Conservation (phyloP, 352 stramenopile genomes). For the Phytophthora rubi region DNA sequence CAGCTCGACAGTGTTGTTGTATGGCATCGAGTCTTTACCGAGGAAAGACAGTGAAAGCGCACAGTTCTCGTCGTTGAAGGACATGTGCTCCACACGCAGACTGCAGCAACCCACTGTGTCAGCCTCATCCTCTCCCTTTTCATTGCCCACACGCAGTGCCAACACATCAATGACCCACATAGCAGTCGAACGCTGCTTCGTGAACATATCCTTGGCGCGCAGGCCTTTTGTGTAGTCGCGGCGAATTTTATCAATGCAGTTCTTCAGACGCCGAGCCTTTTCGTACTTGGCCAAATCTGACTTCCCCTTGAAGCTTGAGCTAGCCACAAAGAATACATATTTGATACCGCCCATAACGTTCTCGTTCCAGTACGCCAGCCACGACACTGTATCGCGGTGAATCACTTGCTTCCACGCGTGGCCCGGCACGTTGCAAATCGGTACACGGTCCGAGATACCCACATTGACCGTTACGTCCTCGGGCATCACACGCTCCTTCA, state of each 20-base stretch:
- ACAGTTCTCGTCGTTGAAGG: slow-evolving; percentile 93
- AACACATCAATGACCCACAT: slow-evolving; percentile 99
- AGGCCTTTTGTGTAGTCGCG: slow-evolving; percentile 92
- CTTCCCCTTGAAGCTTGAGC: slow-evolving; percentile 99
- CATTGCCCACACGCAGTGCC: slow-evolving; percentile 99
- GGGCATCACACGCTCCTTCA: slow-evolving; percentile 97
- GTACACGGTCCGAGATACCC: slow-evolving; percentile 91
- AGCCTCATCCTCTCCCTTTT: slow-evolving; percentile 99
- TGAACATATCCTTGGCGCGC: slow-evolving; percentile 90
- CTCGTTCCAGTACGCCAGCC: slow-evolving; percentile 97
- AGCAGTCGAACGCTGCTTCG: slow-evolving; percentile 96
- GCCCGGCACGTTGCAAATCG: slow-evolving; percentile 91
- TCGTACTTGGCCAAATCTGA: slow-evolving; percentile 99
- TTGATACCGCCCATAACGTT: slow-evolving; percentile 99
- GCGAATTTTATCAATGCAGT: slow-evolving; percentile 97
- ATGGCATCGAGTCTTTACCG: slow-evolving; percentile 99
- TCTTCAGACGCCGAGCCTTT: slow-evolving; percentile 98
- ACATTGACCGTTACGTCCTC: slow-evolving; percentile 99
- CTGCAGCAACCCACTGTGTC: slow-evolving; percentile 99
- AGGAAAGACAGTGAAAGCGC: slow-evolving; percentile 99
- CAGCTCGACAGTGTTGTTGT: slow-evolving; percentile 99
- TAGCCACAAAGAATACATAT: slow-evolving; percentile 99
- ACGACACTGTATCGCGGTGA: slow-evolving; percentile 92
- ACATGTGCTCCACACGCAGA: slow-evolving; percentile 98
- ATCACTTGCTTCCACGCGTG: slow-evolving; percentile 98